Evolutionary conservation across 495 filamentous ascomycete genomes (phyloP), one percentile per base, ranked within the genome.

Genomic region (Pseudoneurospora amorphoporcata): DNA sequence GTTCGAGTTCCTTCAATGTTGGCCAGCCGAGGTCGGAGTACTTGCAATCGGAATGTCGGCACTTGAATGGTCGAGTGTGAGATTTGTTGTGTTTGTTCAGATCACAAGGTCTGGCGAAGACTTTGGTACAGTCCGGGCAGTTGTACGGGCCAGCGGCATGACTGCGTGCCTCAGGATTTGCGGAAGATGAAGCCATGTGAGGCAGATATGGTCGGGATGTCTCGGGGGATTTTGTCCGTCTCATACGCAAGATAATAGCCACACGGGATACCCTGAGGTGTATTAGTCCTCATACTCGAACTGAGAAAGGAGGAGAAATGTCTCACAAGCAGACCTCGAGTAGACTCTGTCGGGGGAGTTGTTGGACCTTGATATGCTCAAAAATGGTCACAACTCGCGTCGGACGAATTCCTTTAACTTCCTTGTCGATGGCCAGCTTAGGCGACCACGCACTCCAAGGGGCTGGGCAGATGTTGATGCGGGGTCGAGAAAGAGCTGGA

Each of bases 71-170:
- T 29, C 95, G 92, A 14, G 90, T 92, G 79, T 99, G 95, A 1
- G 95, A 97, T 83, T 98, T 99, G 81, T 94, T 91, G 79, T 99
- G 95, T 82, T 99, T 99, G 70, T 88, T 96, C 69, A 97, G 82
- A 80, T 97, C 94, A 81, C 94, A 98, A 8, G 91, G 91, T 41
- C 94, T 87, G 79, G 92, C 91, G 86, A 97, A 98, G 70, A 90
- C 86, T 80, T 95, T 97, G 75, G 89, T 87, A 80, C 94, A 98
- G 45, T 83, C 82, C 7, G 78, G 72, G 71, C 80, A 82, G 70
- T 68, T 45, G 68, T 78, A 75, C 35, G 70, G 37, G 35, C 45
- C 75, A 17, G 72, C 23, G 16, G 40, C 12, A 35, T 58, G 35
- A 17, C 53, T 70, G 29, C 68, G 70, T 39, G 72, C 47, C n/a